These are phyloP conservation scores for Fusarium sp. DNA, from an alignment of 2,329 filamentous ascomycete genomes.

Conservation along the genomic window DNA sequence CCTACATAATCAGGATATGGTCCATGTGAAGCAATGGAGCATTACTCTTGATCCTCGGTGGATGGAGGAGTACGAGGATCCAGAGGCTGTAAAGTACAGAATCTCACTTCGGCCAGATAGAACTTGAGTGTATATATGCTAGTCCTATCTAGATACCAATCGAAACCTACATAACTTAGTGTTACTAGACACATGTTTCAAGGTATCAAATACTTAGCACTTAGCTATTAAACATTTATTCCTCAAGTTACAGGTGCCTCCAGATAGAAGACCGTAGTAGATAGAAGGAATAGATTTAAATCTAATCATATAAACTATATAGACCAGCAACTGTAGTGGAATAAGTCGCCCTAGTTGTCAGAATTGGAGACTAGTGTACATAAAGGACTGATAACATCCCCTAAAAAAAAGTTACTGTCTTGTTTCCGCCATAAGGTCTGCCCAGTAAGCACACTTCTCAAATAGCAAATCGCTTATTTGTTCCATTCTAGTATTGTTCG, in stretches of 20 bases:
- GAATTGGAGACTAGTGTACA: neutral
- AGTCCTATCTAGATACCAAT: neutral
- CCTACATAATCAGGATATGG: neutral
- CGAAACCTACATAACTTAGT: no score
- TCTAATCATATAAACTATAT: neutral
- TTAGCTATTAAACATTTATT: no score
- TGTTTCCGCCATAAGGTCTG: neutral
- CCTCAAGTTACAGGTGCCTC: no score
- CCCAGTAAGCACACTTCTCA: neutral
- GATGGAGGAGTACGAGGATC: neutral
- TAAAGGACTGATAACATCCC: accelerated
- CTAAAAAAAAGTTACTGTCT: neutral
- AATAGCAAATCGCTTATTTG: neutral
- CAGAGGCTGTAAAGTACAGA: neutral
- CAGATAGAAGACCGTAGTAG: accelerated
- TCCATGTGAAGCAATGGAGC: neutral
- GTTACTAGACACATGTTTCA: no score
- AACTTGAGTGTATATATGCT: accelerated
- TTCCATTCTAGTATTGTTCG: neutral
- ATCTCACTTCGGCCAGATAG: neutral
- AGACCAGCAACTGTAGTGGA: neutral
- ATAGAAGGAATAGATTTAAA: neutral
- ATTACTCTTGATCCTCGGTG: neutral
- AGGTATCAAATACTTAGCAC: no score
- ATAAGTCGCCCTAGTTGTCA: accelerated